A percentile compares a stretch with the other conserved stretches of the same genome.
Conservation (phyloP, 2,329 filamentous ascomycete genomes). For the Bipolaris victoriae region DNA sequence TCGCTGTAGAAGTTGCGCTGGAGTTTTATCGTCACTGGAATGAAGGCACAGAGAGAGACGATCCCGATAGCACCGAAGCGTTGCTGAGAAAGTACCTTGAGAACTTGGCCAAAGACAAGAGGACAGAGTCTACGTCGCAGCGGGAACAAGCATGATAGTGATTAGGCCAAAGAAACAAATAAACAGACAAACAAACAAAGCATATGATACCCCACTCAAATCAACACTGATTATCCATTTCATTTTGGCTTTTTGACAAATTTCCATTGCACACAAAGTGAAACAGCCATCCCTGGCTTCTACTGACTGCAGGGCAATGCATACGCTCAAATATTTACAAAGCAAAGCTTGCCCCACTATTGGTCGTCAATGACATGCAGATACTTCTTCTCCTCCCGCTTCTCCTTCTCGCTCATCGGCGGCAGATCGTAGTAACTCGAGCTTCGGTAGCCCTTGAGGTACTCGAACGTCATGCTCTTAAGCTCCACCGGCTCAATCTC, state of each 20-base stretch:
- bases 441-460: constrained; percentile 91
- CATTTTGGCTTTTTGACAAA: neutral
- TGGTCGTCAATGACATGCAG: constrained; percentile 72
- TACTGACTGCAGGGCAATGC: constrained; percentile 24
- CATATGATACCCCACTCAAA: constrained; percentile 27
- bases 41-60: constrained; percentile 59
- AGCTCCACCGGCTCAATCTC: constrained; percentile 89
- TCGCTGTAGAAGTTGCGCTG: constrained; percentile 89
- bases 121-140: neutral
- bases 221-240: neutral
- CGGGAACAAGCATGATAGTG: neutral
- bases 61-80: constrained; percentile 50
- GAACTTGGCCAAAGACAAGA: constrained; percentile 15
- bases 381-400: constrained; percentile 94
- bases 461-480: constrained; percentile 87
- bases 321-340: constrained; percentile 38
- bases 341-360: constrained; percentile 34
- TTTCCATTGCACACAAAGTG: constrained; percentile 10
- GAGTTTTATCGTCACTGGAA: constrained; percentile 77
- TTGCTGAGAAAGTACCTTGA: constrained; percentile 49
- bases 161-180: neutral
- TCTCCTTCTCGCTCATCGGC: constrained; percentile 92
- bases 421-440: constrained; percentile 90
- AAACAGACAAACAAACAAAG: neutral
- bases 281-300: constrained; percentile 21